Evolutionary conservation across 2,329 filamentous ascomycete species (phyloP).

Genomic region (Ilyonectria sp.): DNA sequence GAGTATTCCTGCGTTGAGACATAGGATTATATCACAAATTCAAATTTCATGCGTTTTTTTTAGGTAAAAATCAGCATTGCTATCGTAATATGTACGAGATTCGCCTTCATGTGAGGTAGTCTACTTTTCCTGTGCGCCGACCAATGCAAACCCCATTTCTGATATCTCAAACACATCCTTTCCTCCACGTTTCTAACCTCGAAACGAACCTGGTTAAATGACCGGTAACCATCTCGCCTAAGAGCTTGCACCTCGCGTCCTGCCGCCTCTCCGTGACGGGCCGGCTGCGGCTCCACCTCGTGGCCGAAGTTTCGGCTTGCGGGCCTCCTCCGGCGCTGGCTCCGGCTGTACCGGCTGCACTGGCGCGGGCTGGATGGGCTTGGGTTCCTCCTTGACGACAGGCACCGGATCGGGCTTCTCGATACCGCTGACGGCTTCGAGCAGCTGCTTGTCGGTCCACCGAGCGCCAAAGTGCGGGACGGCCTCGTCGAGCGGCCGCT

Average conservation of each 20-base stretch:
- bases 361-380: constrained; percentile 36
- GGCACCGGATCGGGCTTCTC: constrained; percentile 51
- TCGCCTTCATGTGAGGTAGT: neutral
- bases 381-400: constrained; percentile 49
- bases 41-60: constrained; percentile 18
- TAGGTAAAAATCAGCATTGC: constrained; percentile 1
- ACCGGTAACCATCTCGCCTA: constrained; percentile 35
- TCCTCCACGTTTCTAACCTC: neutral
- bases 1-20: neutral
- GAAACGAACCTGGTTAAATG: constrained; percentile 16
- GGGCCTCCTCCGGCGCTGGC: constrained; percentile 45
- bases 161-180: constrained; percentile 4
- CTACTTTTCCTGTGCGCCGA: constrained; percentile 39
- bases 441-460: constrained; percentile 62
- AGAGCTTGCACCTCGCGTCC: constrained; percentile 43
- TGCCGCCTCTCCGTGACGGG: constrained; percentile 48
- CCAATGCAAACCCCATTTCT: constrained; percentile 39
- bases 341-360: constrained; percentile 35
- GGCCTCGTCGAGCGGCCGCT: constrained; percentile 50
- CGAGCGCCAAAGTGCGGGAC: constrained; percentile 58
- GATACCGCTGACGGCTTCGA: constrained; percentile 64
- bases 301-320: constrained; percentile 47
- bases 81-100: constrained; percentile 6
- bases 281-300: constrained; percentile 45
- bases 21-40: constrained; percentile 8